A percentile compares a stretch with the other conserved stretches of the same genome.
Evolutionary conservation across 805 yeast genomes (phyloP).

Genomic region (Brettanomyces sp.): DNA sequence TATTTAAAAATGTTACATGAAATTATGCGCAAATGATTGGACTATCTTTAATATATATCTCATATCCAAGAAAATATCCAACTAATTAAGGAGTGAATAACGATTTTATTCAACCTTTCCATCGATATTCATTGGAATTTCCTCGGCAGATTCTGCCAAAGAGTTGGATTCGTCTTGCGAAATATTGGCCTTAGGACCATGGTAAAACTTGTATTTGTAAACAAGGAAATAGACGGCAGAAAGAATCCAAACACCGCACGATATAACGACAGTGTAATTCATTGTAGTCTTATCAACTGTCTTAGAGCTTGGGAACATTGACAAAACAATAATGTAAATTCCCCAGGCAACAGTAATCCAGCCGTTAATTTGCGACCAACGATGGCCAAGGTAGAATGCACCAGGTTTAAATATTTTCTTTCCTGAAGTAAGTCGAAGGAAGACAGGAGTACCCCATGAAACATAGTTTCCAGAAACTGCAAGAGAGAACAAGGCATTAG

Average conservation of each 20-base stretch:
- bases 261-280: constrained; percentile 29
- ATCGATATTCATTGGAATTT: background rate
- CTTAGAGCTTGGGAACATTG: constrained; percentile 44
- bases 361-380: constrained; percentile 34
- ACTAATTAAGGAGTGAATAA: background rate
- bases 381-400: constrained; percentile 50
- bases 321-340: constrained; percentile 39
- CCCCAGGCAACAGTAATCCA: constrained; percentile 39
- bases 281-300: constrained; percentile 27
- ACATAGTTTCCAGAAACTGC: constrained; percentile 50
- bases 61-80: background rate
- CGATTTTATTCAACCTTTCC: background rate
- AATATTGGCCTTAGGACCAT: constrained; percentile 20
- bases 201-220: constrained; percentile 17
- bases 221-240: constrained; percentile 13
- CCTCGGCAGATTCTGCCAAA: background rate
- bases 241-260: constrained; percentile 22
- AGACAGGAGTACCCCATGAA: constrained; percentile 53
- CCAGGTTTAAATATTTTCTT: constrained; percentile 48
- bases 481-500: constrained; percentile 55
- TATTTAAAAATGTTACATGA: constrained; percentile 1
- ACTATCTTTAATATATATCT: background rate
- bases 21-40: background rate
- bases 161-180: constrained; percentile 5
- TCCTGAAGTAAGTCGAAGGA: constrained; percentile 39